phyloP scores from a whole-genome alignment of 495 filamentous ascomycete genomes.

The Trichoderma erinaceum region DNA sequence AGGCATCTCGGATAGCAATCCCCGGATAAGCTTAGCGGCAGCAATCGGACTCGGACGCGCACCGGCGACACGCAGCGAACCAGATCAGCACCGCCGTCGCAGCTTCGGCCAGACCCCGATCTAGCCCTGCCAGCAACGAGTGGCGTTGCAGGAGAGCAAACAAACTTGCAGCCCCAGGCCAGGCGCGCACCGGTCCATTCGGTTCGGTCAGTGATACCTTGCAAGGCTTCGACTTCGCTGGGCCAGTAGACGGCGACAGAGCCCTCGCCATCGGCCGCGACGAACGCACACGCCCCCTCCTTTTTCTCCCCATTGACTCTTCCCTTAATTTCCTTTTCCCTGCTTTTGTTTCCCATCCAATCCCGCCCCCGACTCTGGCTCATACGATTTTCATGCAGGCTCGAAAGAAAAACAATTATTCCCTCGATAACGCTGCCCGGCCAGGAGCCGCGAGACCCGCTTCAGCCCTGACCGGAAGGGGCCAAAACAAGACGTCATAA shows the following conservation, averaged over 20 bases:
- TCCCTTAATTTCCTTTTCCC: neutral
- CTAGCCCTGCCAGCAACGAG: neutral
- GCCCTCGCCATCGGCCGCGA: neutral
- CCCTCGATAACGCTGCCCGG: neutral
- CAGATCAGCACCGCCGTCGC: neutral
- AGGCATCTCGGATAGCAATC: neutral
- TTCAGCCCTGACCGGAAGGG: neutral
- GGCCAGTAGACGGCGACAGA: neutral
- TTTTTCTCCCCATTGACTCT: neutral
- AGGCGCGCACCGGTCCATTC: neutral
- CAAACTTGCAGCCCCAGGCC: constrained; percentile 5
- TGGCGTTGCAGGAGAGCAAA: neutral
- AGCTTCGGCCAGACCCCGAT: neutral
- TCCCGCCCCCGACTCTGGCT: neutral
- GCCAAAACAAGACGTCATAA: constrained; percentile 21
- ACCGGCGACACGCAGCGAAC: neutral
- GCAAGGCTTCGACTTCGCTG: neutral
- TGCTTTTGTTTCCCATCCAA: neutral
- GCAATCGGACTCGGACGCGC: neutral
- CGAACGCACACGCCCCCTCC: constrained; percentile 12
- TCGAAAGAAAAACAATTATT: neutral
- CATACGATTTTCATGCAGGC: neutral
- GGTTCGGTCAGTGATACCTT: constrained; percentile 11
- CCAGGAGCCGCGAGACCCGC: constrained; percentile 6
- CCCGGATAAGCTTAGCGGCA: neutral